phyloP scores from a whole-genome alignment of 345 rosid species.

The Syzygium grande region DNA sequence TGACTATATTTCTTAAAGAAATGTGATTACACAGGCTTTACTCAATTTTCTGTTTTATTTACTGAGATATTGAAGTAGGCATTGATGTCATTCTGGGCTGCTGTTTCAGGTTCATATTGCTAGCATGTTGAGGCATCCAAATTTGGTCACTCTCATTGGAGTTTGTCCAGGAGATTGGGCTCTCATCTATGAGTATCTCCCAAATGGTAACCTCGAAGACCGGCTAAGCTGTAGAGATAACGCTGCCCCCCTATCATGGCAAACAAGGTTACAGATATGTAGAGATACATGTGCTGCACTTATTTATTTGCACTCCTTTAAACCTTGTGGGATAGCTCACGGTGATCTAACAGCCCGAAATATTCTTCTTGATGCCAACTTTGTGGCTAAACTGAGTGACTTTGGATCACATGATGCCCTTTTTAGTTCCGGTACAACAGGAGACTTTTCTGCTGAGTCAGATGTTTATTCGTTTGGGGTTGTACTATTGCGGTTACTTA shows the following conservation, averaged over 20 bases:
- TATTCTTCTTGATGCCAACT: constrained; percentile 69
- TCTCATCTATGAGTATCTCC: constrained; percentile 72
- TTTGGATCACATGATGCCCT: constrained; percentile 36
- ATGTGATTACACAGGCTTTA: not conserved
- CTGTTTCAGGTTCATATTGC: constrained; percentile 51
- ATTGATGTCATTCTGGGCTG: not conserved
- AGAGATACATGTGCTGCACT: constrained; percentile 74
- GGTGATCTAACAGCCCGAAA: constrained; percentile 76
- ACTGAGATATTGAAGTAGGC: not conserved
- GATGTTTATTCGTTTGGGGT: constrained; percentile 83
- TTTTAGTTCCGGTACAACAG: not conserved
- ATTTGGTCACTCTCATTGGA: constrained; percentile 74
- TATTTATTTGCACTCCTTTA: constrained; percentile 68
- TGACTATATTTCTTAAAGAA: not conserved
- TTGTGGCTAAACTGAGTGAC: constrained; percentile 65
- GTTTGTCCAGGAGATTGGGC: constrained; percentile 77
- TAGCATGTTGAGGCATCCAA: constrained; percentile 78
- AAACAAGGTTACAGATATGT: constrained; percentile 63
- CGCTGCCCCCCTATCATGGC: constrained; percentile 76
- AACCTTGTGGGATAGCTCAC: constrained; percentile 65
- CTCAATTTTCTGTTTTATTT: not conserved
- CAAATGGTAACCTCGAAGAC: constrained; percentile 91
- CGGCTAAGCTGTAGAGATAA: constrained; percentile 57
- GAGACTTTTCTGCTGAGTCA: constrained; percentile 65
- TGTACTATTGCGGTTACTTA: constrained; percentile 54